A percentile compares a stretch with the other conserved stretches of the same genome.
Conservation (phyloP, 169 alveolate genomes). For the Eimeria necatrix region DNA sequence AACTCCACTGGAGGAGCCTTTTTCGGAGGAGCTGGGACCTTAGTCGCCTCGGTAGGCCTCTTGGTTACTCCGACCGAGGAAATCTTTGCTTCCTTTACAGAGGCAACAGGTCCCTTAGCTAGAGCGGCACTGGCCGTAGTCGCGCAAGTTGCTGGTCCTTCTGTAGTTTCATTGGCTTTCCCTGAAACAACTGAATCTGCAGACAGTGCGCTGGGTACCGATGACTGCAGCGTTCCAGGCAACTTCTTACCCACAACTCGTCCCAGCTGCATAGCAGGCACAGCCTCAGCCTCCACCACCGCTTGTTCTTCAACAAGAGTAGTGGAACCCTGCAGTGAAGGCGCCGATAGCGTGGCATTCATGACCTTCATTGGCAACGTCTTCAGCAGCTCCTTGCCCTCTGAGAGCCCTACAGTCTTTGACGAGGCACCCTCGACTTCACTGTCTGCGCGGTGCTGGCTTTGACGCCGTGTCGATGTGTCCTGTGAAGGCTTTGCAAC, state of each 20-base stretch:
- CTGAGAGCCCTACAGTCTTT: background rate
- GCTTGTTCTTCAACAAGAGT: background rate
- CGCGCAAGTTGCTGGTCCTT: background rate
- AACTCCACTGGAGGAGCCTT: slow-evolving; percentile 51
- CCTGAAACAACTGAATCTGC: background rate
- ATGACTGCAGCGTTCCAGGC: background rate
- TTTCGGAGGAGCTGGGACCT: slow-evolving; percentile 67
- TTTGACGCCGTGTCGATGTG: background rate
- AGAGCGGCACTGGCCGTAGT: background rate
- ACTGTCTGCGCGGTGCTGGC: background rate
- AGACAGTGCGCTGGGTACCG: background rate
- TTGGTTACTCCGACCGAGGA: background rate
- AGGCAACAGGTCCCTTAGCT: background rate
- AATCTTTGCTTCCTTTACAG: background rate
- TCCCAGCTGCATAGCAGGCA: background rate
- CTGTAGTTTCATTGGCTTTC: background rate
- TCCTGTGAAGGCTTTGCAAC: background rate
- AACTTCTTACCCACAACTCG: background rate
- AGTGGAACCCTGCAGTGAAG: background rate
- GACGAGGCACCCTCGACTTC: background rate
- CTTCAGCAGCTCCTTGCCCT: background rate
- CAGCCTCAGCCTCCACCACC: background rate
- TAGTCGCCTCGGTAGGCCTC: slow-evolving; percentile 16
- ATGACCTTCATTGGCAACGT: background rate
- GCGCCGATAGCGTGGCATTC: background rate